Evolutionary conservation across 441 rosid species (phyloP).

Genomic region (Biscutella laevigata): DNA sequence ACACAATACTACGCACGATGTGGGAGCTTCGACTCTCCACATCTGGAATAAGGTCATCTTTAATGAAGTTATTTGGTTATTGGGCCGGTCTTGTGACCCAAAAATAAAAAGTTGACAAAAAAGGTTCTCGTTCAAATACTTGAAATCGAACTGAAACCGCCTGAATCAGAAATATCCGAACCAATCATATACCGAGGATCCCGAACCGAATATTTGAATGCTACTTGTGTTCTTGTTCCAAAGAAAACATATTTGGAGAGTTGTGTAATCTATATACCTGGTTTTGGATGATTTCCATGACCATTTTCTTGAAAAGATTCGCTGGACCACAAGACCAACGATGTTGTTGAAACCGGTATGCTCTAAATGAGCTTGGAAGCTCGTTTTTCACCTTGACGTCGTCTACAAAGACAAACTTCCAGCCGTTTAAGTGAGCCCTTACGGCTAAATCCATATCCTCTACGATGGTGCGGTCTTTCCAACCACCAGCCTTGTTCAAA

Average conservation of each 20-base stretch:
- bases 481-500: constrained; percentile 41
- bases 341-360: constrained; percentile 47
- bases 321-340: constrained; percentile 61
- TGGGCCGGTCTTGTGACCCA: too few relatives aligned
- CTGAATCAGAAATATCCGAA: too few relatives aligned
- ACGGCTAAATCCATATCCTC: constrained; percentile 61
- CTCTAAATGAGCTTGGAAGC: constrained; percentile 48
- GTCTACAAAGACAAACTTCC: constrained; percentile 38
- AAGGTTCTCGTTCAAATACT: too few relatives aligned
- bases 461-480: constrained; percentile 52
- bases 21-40: too few relatives aligned
- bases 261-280: constrained; percentile 19
- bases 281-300: constrained; percentile 28
- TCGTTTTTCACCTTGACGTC: constrained; percentile 46
- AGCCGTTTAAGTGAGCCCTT: constrained; percentile 40
- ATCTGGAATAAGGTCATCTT: too few relatives aligned
- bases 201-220: too few relatives aligned
- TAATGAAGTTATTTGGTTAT: too few relatives aligned
- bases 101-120: too few relatives aligned
- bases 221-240: too few relatives aligned
- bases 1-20: too few relatives aligned
- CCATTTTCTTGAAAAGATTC: constrained; percentile 45
- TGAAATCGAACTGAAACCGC: too few relatives aligned
- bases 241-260: background rate
- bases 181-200: too few relatives aligned